Base-by-base conservation (phyloP, 2,329 filamentous ascomycete genomes). In the Fusarium miscanthi region DNA sequence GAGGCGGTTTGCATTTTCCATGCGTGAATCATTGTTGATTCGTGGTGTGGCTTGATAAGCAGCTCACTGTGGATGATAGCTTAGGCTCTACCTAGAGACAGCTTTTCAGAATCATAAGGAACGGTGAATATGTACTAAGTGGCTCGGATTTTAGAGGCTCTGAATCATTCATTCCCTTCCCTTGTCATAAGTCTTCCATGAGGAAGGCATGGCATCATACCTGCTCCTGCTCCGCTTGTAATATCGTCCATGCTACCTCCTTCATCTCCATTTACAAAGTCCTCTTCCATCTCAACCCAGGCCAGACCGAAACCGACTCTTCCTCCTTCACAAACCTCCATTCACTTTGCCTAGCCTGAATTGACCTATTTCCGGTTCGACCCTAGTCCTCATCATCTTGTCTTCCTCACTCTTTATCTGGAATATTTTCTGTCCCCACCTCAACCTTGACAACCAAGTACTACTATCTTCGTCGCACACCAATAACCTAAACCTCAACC, bases 31-130 rank as follows among this genome's bases (percentile, higher is more conserved):
- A 38, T 37, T 37, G 27, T 40, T 48, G 27, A 48, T 31, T 59
- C 35, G 13, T 49, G 12, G 33, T 68, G 58, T 69, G 66, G 66
- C 58, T 69, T 69, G 58, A 69, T 58, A 64, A 53, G 63, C 63
- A 51, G 30, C 11, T 13, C 8, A 25, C 25, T 17, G 23, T 37
- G 23, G 30, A 52, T 23, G 38, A 38, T 48, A 40, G 31, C 30
- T 19, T n/a, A 31, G 41, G 31, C 48, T 42, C 38, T 17, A 25
- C 23, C 23, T 25, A 33, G 21, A 49, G 9, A 27, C 13, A 38
- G 33, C 33, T 52, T 17, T 52, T 23, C 16, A 49, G 45, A 53
- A 43, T 49, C 46, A 42, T n/a, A 35, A 41, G 30, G 38, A 57
- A 45, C 42, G 33, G 35, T 54, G 25, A 35, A 57, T 56, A 30